Evolutionary conservation across 2,329 filamentous ascomycete species (phyloP).

Genomic region (Aspergillus uvarum): DNA sequence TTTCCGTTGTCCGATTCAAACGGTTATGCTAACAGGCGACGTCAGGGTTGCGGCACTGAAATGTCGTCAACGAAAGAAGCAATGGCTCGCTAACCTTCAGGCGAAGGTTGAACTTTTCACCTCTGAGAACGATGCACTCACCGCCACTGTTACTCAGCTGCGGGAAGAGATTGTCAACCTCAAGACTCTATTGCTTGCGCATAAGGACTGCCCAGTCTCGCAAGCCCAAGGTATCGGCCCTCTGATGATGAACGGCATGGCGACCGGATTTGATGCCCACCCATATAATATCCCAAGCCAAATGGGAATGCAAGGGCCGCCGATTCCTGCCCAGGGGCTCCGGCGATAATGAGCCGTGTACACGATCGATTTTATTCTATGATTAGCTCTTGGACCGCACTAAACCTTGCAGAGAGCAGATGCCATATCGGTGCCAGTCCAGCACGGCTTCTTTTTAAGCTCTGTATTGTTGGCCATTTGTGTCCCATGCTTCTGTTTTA

Average conservation of each 20-base stretch:
- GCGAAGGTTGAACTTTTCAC: conserved; percentile 92
- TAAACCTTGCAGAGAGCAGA: background rate
- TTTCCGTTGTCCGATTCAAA: background rate
- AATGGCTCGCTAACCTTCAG: conserved; percentile 94
- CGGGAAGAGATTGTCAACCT: conserved; percentile 92
- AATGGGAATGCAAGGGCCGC: conserved; percentile 44
- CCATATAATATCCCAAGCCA: conserved; percentile 44
- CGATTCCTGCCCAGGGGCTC: conserved; percentile 39
- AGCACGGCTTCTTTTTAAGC: background rate
- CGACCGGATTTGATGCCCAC: conserved; percentile 42
- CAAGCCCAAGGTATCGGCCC: conserved; percentile 72
- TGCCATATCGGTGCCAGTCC: background rate
- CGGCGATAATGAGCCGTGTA: conserved; percentile 28
- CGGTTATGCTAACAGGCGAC: conserved; percentile 20
- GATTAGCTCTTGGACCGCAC: background rate
- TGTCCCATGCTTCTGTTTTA: background rate
- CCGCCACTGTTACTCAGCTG: conserved; percentile 76
- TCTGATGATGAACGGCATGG: conserved; percentile 43
- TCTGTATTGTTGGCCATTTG: background rate
- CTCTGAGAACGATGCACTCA: conserved; percentile 84
- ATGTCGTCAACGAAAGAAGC: conserved; percentile 97
- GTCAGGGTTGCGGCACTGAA: conserved; percentile 89
- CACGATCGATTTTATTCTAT: background rate
- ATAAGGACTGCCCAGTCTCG: conserved; percentile 94
- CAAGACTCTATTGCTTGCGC: conserved; percentile 86